Evolutionary conservation across 108 stramenopile genomes (phyloP), one percentile per base, ranked within the genome.

Genomic region (Cyclotella atomus): DNA sequence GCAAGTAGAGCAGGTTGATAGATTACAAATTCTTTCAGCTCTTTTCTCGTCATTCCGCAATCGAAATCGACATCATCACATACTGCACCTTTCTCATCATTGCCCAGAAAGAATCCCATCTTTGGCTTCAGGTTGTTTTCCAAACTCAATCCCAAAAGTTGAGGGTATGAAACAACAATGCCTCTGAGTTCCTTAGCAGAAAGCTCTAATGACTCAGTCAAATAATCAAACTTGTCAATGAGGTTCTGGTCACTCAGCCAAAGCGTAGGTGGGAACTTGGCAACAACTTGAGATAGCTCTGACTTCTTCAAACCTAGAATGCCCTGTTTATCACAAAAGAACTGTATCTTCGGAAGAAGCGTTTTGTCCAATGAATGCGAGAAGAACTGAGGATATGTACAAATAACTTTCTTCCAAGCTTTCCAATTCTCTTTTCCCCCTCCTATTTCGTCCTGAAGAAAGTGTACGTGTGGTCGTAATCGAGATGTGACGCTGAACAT

Each of bases 1-100:
- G 81, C 84, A 16, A 84, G 71, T 15, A 84, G 33, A 17, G 84
- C 76, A 21, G 84, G 84, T 35, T 84, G 84, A 25, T 84, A 84
- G 2, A 82, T 46, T 10, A 84, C 84, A 52, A 84, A 78, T 2
- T 78, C 80, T 64, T 71, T 77, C 34, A 84, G 70, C 38, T 84
- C 69, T 20, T 44, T 23, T 46, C 52, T 71, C 24, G 36, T 79
- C 29, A 79, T 52, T 10, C 65, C 65, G 35, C 70, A 76, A 53
- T 69, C 60, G 30, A 68, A 28, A 17, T 35, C 33, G 32, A 32
- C 17, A 29, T 59, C 15, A 21, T 52, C 50, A 6, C 38, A 15
- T 0, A 44, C 12, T 15, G 61, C 43, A 9, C 24, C 71, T 14
- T 19, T 45, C 21, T 34, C 54, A 29, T 29, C 44, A 41, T 65